Conservation (phyloP, 176 grass and related monocot genomes). For the Elaeis guineensis region DNA sequence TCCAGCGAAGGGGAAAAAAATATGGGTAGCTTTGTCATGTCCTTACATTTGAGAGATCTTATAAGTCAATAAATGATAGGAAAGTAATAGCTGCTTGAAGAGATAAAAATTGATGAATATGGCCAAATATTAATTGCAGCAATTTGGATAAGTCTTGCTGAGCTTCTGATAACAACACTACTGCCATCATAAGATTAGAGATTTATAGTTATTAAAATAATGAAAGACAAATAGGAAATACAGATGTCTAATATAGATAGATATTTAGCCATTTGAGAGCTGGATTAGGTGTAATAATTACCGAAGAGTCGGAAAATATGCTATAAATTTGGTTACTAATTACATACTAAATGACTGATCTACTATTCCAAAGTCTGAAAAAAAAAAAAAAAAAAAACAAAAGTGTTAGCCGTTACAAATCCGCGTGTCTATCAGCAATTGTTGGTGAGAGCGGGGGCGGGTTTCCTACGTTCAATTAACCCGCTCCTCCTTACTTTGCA, state of each 20-base stretch:
- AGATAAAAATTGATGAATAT: neutral
- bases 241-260: no score
- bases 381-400: neutral
- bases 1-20: no score
- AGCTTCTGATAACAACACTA: neutral
- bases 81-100: no score
- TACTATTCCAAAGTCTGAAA: no score
- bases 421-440: neutral
- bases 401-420: constrained; percentile 13
- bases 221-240: no score
- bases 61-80: no score
- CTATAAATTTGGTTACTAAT: neutral
- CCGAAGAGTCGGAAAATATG: neutral
- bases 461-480: neutral
- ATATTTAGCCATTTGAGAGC: no score
- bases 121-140: neutral
- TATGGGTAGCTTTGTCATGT: no score
- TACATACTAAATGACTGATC: no score
- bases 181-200: neutral
- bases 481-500: neutral
- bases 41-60: neutral
- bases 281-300: no score
- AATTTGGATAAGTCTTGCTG: constrained; percentile 9
- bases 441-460: no score
- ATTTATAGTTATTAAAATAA: no score